Conservation (phyloP, 2,329 filamentous ascomycete genomes). For the Polychaeton citri region DNA sequence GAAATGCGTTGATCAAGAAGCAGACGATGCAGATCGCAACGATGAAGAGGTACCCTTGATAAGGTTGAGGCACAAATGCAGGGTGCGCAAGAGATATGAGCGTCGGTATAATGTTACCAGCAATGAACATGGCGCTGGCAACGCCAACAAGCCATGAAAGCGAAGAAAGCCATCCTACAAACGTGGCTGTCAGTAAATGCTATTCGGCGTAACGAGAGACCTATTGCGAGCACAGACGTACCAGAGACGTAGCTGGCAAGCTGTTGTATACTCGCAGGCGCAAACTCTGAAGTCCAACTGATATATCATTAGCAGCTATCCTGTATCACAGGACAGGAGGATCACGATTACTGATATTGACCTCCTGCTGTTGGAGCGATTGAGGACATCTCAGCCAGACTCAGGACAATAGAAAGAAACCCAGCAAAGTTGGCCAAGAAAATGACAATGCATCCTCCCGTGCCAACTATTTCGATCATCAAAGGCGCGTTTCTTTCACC, state of each 20-base stretch:
- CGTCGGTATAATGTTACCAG: slow-evolving; percentile 23
- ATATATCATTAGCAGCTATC: neutral
- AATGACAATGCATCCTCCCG: slow-evolving; percentile 11
- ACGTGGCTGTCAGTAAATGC: neutral
- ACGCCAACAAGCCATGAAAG: slow-evolving; percentile 24
- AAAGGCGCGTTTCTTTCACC: neutral
- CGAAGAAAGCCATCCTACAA: slow-evolving; percentile 23
- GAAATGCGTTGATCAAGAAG: slow-evolving; percentile 16
- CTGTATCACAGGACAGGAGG: too few relatives aligned
- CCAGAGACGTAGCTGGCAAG: neutral
- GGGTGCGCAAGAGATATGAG: slow-evolving; percentile 22
- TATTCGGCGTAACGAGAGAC: neutral
- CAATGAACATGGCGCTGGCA: slow-evolving; percentile 22
- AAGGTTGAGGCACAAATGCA: slow-evolving; percentile 14
- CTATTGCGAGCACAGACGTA: neutral
- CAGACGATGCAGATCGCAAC: slow-evolving; percentile 23
- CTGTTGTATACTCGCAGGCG: neutral
- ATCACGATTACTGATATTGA: slow-evolving; percentile 10
- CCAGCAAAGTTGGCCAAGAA: slow-evolving; percentile 15
- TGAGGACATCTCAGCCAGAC: slow-evolving; percentile 21
- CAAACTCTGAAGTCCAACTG: slow-evolving; percentile 1
- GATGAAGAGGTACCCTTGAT: slow-evolving; percentile 19
- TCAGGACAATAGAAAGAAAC: slow-evolving; percentile 19
- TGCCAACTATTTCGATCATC: neutral
- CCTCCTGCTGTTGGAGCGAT: slow-evolving; percentile 18